phyloP scores from a whole-genome alignment of 169 alveolate species.

The Cryptosporidium viatorum region DNA sequence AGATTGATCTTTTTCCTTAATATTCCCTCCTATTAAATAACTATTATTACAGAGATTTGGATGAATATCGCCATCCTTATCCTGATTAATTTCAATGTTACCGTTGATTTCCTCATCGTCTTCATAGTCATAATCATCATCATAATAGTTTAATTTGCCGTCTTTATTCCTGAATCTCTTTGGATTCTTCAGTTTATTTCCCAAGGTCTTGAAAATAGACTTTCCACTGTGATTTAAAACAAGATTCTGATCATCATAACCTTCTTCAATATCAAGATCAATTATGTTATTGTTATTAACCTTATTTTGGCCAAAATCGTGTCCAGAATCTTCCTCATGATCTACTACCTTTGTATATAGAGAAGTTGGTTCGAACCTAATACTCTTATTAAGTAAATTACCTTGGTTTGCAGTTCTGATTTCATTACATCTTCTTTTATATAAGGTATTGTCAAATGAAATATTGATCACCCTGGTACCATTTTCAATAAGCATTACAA shows the following conservation, averaged over 20 bases:
- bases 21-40: too few relatives aligned
- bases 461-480: slow-evolving; percentile 59
- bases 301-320: not conserved
- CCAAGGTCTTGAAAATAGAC: slow-evolving; percentile 20
- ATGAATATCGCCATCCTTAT: not conserved
- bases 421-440: slow-evolving; percentile 36
- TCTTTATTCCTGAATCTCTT: not conserved
- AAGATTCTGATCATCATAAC: not conserved
- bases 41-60: not conserved
- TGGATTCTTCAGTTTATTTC: not conserved
- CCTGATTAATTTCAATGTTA: not conserved
- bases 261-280: not conserved
- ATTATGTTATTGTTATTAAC: not conserved
- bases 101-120: not conserved
- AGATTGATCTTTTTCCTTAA: not conserved
- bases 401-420: not conserved
- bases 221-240: not conserved
- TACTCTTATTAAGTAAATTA: not conserved
- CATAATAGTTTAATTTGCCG: not conserved
- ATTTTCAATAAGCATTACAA: slow-evolving; percentile 35
- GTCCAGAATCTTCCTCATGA: not conserved
- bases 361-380: not conserved
- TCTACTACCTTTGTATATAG: not conserved
- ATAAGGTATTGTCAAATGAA: slow-evolving; percentile 39
- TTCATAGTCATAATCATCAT: not conserved